Conservation (phyloP, 768 basidiomycete species). For the Neoboletus subvelutipes region DNA sequence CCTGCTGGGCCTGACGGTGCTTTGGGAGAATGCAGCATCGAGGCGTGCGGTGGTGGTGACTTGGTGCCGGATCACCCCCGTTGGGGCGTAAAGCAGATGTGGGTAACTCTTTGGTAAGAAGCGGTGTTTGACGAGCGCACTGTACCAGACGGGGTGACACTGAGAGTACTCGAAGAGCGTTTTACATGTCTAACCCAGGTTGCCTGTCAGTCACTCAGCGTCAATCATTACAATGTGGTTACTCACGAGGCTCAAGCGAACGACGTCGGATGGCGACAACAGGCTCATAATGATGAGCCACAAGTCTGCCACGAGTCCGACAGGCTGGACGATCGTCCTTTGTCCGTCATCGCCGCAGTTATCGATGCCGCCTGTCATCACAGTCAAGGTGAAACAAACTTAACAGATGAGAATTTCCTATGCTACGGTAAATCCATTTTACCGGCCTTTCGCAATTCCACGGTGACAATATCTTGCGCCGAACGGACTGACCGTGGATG, state of each 20-base stretch:
- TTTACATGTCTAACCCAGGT: slow-evolving; percentile 23
- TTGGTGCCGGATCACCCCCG: slow-evolving; percentile 24
- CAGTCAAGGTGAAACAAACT: background rate
- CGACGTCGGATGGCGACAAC: slow-evolving; percentile 26
- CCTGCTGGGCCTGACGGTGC: slow-evolving; percentile 14
- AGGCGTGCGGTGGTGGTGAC: slow-evolving; percentile 22
- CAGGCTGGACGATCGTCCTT: background rate
- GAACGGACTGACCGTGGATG: slow-evolving; percentile 2
- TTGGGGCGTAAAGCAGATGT: slow-evolving; percentile 21
- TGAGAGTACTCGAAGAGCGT: slow-evolving; percentile 25
- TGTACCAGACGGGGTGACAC: slow-evolving; percentile 27
- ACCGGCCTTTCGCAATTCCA: slow-evolving; percentile 4
- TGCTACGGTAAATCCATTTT: slow-evolving; percentile 8
- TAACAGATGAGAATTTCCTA: background rate
- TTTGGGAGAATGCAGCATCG: slow-evolving; percentile 21
- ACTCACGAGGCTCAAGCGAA: slow-evolving; percentile 29
- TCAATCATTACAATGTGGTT: no score
- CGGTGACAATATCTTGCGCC: background rate
- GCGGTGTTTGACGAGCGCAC: slow-evolving; percentile 22
- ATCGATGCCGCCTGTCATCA: background rate
- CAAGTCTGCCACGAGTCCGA: slow-evolving; percentile 27
- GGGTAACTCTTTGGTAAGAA: slow-evolving; percentile 28
- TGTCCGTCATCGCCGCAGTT: background rate
- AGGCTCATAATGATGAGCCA: slow-evolving; percentile 32
- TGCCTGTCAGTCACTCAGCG: background rate